Evolutionary conservation across 129 eudicot genomes (phyloP), one percentile per base, ranked within the genome.

Genomic region (Escallonia rubra): DNA sequence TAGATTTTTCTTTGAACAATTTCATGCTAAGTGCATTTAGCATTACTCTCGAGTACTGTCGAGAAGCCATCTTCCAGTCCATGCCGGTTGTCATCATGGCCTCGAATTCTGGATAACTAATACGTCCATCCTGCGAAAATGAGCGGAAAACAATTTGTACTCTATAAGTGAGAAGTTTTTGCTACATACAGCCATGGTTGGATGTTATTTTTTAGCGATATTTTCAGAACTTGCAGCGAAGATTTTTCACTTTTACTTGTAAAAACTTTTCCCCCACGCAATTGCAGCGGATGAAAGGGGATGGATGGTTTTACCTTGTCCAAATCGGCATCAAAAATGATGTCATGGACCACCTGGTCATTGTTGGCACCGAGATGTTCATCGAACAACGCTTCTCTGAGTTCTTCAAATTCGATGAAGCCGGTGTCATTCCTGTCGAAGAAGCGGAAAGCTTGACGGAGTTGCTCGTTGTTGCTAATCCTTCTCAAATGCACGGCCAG

Each of bases 31-130:
- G 78, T 44, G 89, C 95, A 68, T 86, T 84, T 34, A 93, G 81
- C 99, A 82, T 81, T 42, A 83, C 99, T 72, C 86, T 80, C 0
- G 99, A 93, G 72, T 93, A 93, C 73, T 86, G 95, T 34, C 99
- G 85, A 38, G 99, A 89, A 43, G 79, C 82, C 95, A 89, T 71
- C 75, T 80, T 93, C 96, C 96, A 93, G 53, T 93, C 96, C 80
- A 68, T 82, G 44, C 99, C 99, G 5, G 85, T 76, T 54, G 80
- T 79, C 99, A 93, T 93, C 99, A 93, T 93, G 7, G 88, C 90
- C 72, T 78, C 68, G 62, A 93, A 93, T 69, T 93, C 96, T 4
- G 65, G 77, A 70, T 81, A 93, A 68, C 96, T 86, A 42, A 93
- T 89, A 44, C 92, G 74, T 48, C 98, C 98, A 55, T 93, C 98